These are phyloP conservation scores for Trichoderma reesei DNA, from an alignment of 495 filamentous ascomycete genomes.

Conservation along the genomic window DNA sequence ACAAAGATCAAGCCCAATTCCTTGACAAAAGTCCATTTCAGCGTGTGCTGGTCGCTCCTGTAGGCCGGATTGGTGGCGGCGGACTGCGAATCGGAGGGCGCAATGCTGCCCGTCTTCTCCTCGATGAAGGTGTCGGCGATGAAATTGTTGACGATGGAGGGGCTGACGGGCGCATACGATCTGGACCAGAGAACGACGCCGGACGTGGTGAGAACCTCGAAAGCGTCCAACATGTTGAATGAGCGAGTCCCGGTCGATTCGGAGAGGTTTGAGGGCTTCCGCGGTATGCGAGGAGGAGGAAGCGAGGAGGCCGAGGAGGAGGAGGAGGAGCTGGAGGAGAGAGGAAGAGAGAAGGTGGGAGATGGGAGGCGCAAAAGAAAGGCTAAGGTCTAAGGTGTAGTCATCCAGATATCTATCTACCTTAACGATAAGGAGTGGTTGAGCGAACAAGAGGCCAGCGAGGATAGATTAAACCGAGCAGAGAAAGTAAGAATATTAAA, in stretches of 20 bases:
- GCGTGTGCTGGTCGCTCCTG: slow-evolving; percentile 85
- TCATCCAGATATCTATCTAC: neutral
- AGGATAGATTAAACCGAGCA: neutral
- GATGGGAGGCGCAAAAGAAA: neutral
- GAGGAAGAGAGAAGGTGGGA: neutral
- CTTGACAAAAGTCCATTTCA: slow-evolving; percentile 89
- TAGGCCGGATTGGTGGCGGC: slow-evolving; percentile 58
- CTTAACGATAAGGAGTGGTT: neutral
- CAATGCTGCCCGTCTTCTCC: slow-evolving; percentile 58
- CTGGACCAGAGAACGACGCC: slow-evolving; percentile 96
- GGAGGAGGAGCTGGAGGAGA: neutral
- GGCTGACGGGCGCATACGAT: slow-evolving; percentile 67
- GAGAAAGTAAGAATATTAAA: neutral
- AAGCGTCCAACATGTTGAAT: slow-evolving; percentile 74
- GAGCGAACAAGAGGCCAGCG: neutral
- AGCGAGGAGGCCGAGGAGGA: neutral
- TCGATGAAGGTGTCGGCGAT: slow-evolving; percentile 97
- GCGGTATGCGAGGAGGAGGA: neutral
- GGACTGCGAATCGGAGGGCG: slow-evolving; percentile 46
- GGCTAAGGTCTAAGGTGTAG: neutral
- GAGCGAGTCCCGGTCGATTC: neutral
- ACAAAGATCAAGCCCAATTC: slow-evolving; percentile 93
- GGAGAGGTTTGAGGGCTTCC: neutral
- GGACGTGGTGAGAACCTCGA: slow-evolving; percentile 91
- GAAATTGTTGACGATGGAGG: slow-evolving; percentile 82